Percentiles rank a stretch among this genome's conserved stretches.
phyloP scores from a whole-genome alignment of 352 stramenopile genomes.

The Blastocystis sp. region DNA sequence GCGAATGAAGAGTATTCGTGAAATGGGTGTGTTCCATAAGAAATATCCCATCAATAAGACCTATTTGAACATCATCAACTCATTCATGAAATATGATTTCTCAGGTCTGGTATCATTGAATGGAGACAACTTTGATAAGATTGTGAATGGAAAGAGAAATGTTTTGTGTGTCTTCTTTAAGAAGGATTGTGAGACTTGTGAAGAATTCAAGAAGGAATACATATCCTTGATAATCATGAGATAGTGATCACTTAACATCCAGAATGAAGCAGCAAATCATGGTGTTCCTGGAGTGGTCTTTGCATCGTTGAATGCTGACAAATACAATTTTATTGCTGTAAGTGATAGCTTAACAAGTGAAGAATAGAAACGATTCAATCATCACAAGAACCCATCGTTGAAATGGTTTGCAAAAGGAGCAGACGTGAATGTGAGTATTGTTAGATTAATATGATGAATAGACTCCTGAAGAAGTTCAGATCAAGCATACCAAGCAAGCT shows the following conservation, averaged over 20 bases:
- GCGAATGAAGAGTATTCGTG: background rate
- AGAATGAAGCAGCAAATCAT: slow-evolving; percentile 6
- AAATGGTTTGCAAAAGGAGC: slow-evolving; percentile 54
- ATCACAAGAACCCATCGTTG: slow-evolving; percentile 47
- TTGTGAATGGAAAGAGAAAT: slow-evolving; percentile 51
- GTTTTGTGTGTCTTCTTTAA: slow-evolving; percentile 39
- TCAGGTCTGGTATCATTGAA: slow-evolving; percentile 20
- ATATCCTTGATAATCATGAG: slow-evolving; percentile 35
- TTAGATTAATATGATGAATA: background rate
- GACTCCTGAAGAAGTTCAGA: slow-evolving; percentile 51
- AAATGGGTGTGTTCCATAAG: slow-evolving; percentile 19
- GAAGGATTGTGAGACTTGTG: slow-evolving; percentile 47
- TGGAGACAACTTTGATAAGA: slow-evolving; percentile 50
- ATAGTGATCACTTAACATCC: background rate
- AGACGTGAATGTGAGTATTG: background rate
- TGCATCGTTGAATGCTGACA: slow-evolving; percentile 12
- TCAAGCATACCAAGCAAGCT: slow-evolving; percentile 23
- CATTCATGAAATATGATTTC: slow-evolving; percentile 39
- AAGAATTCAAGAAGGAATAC: slow-evolving; percentile 55
- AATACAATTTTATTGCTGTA: slow-evolving; percentile 54
- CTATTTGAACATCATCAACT: slow-evolving; percentile 53
- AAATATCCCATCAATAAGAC: slow-evolving; percentile 42
- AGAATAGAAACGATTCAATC: slow-evolving; percentile 40
- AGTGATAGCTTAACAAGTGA: background rate
- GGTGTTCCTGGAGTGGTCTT: slow-evolving; percentile 9